Conservation (phyloP, 352 stramenopile species). For the Phytophthora hibernalis region DNA sequence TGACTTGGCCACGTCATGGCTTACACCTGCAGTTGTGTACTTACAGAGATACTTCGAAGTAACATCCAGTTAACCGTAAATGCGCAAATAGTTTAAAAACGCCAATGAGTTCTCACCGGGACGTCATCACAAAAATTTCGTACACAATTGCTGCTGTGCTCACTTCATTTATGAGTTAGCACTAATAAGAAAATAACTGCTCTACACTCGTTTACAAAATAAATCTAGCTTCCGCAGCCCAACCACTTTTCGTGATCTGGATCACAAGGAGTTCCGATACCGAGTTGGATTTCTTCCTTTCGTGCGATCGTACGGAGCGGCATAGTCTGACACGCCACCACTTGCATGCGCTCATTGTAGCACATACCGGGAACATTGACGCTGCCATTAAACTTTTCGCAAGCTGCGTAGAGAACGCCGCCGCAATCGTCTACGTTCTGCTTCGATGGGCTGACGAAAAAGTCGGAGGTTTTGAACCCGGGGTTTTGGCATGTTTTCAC, state of each 20-base stretch:
- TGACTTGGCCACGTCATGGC: not conserved
- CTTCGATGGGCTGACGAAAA: not conserved
- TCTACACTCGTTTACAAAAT: too few relatives aligned
- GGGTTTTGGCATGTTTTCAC: constrained; percentile 1
- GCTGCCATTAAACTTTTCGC: not conserved
- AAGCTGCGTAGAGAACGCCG: not conserved
- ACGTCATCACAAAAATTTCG: too few relatives aligned
- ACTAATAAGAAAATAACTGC: too few relatives aligned
- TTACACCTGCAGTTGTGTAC: not conserved
- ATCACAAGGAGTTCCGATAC: not conserved
- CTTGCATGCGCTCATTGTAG: not conserved
- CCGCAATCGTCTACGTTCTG: constrained; percentile 22
- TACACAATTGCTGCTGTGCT: too few relatives aligned
- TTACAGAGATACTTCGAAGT: too few relatives aligned
- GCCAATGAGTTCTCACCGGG: not conserved
- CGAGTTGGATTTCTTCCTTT: not conserved
- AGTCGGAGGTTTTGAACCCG: not conserved
- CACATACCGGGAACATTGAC: not conserved
- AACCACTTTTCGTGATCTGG: not conserved
- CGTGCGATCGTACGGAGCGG: not conserved
- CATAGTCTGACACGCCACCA: not conserved
- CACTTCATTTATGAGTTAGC: too few relatives aligned
- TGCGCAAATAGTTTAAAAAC: not conserved
- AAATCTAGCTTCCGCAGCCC: not conserved
- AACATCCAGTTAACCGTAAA: too few relatives aligned